A percentile compares a stretch with the other conserved stretches of the same genome.
Conservation (phyloP, 2,329 filamentous ascomycete genomes). For the Calonectria hawksworthii region DNA sequence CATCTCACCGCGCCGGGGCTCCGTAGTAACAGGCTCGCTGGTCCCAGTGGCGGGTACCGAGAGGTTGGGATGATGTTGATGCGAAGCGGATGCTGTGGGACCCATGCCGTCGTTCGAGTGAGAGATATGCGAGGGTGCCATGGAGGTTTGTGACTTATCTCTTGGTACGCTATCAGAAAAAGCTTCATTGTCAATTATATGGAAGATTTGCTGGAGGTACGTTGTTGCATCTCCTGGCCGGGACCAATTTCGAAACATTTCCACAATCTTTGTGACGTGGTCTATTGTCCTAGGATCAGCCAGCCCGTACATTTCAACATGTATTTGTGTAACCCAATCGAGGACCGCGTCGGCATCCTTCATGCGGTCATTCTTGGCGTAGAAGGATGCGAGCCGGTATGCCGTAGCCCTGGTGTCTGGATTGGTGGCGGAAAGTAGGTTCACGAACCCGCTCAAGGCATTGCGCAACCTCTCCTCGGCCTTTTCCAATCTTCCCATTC, state of each 20-base stretch:
- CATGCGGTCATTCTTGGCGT: not conserved
- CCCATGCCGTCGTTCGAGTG: not conserved
- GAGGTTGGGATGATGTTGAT: not conserved
- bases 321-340: not conserved
- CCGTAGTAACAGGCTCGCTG: not conserved
- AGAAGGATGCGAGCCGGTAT: not conserved
- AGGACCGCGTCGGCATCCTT: not conserved
- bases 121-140: not conserved
- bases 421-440: not conserved
- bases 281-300: not conserved
- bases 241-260: not conserved
- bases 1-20: not conserved
- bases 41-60: not conserved
- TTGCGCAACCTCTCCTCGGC: not conserved
- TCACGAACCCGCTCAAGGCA: not conserved
- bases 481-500: not conserved
- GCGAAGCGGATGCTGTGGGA: not conserved
- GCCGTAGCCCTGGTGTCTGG: not conserved
- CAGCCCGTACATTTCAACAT: not conserved
- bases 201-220: not conserved
- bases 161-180: not conserved
- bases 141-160: not conserved
- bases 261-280: not conserved
- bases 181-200: not conserved
- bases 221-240: not conserved